Evolutionary conservation across 2,329 filamentous ascomycete genomes (phyloP), one percentile per base, ranked within the genome.

Genomic region (Aurifilum marmelostoma): DNA sequence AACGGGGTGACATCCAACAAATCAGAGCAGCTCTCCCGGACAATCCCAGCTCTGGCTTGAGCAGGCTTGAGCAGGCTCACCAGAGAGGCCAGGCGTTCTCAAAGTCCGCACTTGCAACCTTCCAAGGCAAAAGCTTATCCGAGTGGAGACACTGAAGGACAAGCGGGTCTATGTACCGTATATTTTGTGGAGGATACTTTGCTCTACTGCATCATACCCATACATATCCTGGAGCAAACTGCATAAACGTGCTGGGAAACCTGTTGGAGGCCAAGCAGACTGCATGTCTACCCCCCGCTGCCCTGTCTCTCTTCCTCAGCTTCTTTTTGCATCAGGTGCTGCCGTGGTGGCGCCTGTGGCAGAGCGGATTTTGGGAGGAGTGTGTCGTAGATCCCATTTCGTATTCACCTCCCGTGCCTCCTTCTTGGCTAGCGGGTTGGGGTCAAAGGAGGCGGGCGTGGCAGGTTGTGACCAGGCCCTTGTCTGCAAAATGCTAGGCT

Each of bases 1-100:
- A 63, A 43, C 43, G 58, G 32, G 54, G 52, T 37, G 59, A 56
- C 63, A 64, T 63, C 18, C 59, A 64, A 54, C 68, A 52, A 67
- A 70, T 65, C 65, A 67, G 24, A 62, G 61, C 68, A 65, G 65
- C 16, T 8, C 62, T 52, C 41, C 14, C 39, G 18, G 43, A 21
- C 41, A 14, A 37, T 32, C 29, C 62, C 18, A 52, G 61, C 41
- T 41, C 7, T 27, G 61, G 61, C 37, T 47, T 63, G 16, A 41
- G 43, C 43, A 47, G 43, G 43, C 43, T n/a, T n/a, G 43, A 47
- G 43, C 43, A 47, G 39, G 39, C 3, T 52, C 58, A 60, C 37
- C 32, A 37, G 59, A 43, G 4, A 34, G 34, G 34, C 34, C 34
- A 29, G 59, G 24, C 59, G 41, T 37, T 47, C 43, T n/a, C 43